Conservation (phyloP, 2,329 filamentous ascomycete genomes). For the Cryphonectria nitschkei region DNA sequence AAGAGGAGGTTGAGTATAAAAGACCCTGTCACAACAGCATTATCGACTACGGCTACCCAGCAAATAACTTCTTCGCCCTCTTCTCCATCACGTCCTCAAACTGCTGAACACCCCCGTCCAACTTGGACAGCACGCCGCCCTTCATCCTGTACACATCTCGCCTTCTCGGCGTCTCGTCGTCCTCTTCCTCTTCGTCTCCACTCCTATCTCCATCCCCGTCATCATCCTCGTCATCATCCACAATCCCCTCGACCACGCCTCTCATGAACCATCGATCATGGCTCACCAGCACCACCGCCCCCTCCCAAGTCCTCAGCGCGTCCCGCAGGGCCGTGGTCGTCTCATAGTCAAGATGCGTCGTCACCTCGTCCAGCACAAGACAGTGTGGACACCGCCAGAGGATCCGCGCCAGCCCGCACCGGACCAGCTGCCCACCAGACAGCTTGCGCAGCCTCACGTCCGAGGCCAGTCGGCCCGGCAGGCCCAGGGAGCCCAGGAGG, state of each 20-base stretch:
- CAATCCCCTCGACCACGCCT: conserved; percentile 68
- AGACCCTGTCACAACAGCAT: too few relatives aligned
- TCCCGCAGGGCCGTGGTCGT: conserved; percentile 73
- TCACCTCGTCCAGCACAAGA: conserved; percentile 79
- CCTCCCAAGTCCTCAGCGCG: conserved; percentile 69
- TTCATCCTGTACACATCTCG: conserved; percentile 65
- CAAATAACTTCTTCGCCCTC: conserved; percentile 52
- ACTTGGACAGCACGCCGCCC: conserved; percentile 56
- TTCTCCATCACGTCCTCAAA: conserved; percentile 69
- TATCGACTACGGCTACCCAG: neutral
- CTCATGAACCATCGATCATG: conserved; percentile 84
- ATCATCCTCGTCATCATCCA: conserved; percentile 43
- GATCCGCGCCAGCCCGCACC: conserved; percentile 67
- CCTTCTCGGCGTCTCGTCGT: conserved; percentile 48
- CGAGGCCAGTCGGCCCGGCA: conserved; percentile 71
- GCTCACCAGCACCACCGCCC: conserved; percentile 76
- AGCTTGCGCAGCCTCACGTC: conserved; percentile 74
- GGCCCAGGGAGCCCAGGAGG: conserved; percentile 69
- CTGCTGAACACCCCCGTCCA: conserved; percentile 64
- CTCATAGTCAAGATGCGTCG: conserved; percentile 83
- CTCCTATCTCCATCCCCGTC: conserved; percentile 35
- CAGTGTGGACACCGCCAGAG: conserved; percentile 72
- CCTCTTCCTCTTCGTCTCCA: conserved; percentile 46
- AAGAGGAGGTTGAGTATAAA: neutral
- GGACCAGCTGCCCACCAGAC: conserved; percentile 78